Percentiles rank a stretch among this genome's conserved stretches.
Evolutionary conservation across 192 early-diverging fungal species (phyloP).

Genomic region (Chytriomyces confervae): DNA sequence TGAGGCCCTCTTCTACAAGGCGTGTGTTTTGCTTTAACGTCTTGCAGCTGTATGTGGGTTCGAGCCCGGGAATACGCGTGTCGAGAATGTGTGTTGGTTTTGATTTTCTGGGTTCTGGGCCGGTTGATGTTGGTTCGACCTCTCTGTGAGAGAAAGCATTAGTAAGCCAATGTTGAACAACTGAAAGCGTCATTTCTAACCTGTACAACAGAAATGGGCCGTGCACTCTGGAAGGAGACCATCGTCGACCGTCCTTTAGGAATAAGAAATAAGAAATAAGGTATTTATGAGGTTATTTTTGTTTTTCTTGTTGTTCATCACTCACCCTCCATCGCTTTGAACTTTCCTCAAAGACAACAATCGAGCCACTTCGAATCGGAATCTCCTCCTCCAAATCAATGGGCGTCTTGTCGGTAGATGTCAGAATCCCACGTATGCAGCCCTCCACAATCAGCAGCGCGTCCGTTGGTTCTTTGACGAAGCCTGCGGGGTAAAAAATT

Average conservation of each 20-base stretch:
- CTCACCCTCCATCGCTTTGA: constrained; percentile 31
- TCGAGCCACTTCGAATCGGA: constrained; percentile 21
- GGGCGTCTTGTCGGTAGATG: constrained; percentile 15
- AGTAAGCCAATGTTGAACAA: background rate
- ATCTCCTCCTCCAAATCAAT: background rate
- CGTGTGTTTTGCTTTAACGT: constrained; percentile 33
- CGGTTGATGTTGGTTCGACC: constrained; percentile 19
- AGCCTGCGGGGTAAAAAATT: background rate
- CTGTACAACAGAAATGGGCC: constrained; percentile 35
- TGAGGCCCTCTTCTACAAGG: constrained; percentile 20
- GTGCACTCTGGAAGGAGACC: constrained; percentile 28
- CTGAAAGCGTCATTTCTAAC: background rate
- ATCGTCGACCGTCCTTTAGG: constrained; percentile 23
- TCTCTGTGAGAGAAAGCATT: constrained; percentile 8
- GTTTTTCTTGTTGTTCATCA: background rate
- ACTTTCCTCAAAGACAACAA: constrained; percentile 27
- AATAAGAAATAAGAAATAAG: too few relatives aligned
- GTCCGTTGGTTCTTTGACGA: constrained; percentile 30
- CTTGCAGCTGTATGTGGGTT: constrained; percentile 34
- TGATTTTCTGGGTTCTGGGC: constrained; percentile 20
- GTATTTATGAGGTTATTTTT: background rate
- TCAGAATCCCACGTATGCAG: constrained; percentile 6
- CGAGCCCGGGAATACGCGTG: constrained; percentile 27
- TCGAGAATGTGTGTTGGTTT: constrained; percentile 31
- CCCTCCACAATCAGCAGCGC: constrained; percentile 28